Conservation (phyloP, 1,139 yeast genomes). For the Candida frijolesensis region DNA sequence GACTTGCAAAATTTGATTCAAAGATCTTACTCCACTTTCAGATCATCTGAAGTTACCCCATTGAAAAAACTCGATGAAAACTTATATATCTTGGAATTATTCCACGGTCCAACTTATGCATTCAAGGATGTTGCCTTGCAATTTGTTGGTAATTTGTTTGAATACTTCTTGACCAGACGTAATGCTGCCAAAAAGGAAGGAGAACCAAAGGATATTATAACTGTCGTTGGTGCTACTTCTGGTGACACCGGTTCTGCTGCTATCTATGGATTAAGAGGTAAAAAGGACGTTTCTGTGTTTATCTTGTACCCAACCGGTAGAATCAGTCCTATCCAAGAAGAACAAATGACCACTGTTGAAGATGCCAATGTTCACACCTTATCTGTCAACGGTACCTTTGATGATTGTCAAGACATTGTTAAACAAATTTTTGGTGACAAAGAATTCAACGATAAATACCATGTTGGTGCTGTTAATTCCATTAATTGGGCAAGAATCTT, state of each 20-base stretch:
- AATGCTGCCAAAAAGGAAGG: slow-evolving; percentile 63
- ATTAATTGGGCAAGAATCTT: slow-evolving; percentile 98
- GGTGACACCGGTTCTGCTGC: slow-evolving; percentile 99
- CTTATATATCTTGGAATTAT: slow-evolving; percentile 81
- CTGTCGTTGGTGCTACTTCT: slow-evolving; percentile 98
- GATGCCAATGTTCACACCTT: slow-evolving; percentile 93
- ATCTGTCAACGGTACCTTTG: slow-evolving; percentile 94
- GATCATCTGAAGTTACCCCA: slow-evolving; percentile 87
- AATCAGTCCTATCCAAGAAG: slow-evolving; percentile 96
- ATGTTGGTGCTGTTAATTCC: slow-evolving; percentile 96
- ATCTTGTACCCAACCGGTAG: slow-evolving; percentile 96
- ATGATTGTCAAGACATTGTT: slow-evolving; percentile 96
- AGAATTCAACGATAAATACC: slow-evolving; percentile 85
- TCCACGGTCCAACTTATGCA: slow-evolving; percentile 99
- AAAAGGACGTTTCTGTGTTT: slow-evolving; percentile 94
- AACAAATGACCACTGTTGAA: slow-evolving; percentile 97
- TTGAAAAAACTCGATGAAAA: slow-evolving; percentile 58
- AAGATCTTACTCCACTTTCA: slow-evolving; percentile 85
- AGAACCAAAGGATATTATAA: slow-evolving; percentile 71
- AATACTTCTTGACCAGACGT: slow-evolving; percentile 79
- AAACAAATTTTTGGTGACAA: slow-evolving; percentile 89
- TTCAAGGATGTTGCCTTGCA: slow-evolving; percentile 98
- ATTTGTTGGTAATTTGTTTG: slow-evolving; percentile 95
- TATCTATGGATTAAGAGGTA: slow-evolving; percentile 93
- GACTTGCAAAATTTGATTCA: slow-evolving; percentile 66